Evolutionary conservation across 1,139 yeast species (phyloP), one percentile per base, ranked within the genome.

Genomic region (Pneumocystis sp.): DNA sequence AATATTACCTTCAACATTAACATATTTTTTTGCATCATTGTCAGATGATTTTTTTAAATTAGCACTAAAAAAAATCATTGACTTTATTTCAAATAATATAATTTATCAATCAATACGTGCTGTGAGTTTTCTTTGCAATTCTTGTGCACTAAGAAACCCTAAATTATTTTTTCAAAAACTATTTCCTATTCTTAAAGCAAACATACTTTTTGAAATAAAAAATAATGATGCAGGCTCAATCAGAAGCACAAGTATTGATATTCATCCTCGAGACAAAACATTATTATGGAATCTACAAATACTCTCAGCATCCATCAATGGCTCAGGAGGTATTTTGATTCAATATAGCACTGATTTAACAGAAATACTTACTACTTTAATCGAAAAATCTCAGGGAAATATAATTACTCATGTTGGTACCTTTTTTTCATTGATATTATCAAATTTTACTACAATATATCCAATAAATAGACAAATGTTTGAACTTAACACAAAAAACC

Each of bases 221-320:
- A 91, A 86, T 70, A 88, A 91, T 70, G 88, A 85, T 10, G 97
- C 97, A 0, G 97, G 97, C 1, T 77, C 83, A 0, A 78, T 85
- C 0, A 59, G 67, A 19, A 81, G 96, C 72, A 83, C 85, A 25
- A 86, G 87, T 0, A 79, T 82, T 3, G 90, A 86, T 62, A 79
- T 87, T 42, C 79, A 85, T 34, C 89, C 89, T 17, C 80, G 91
- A 63, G 98, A 93, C 74, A 86, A 87, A 62, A 83, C 86, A 15
- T 77, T 93, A 19, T 83, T 84, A 59, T 85, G 96, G 85, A 83
- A 87, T 72, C 74, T 89, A 62, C 81, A 85, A 25, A 59, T 59
- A 59, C 61, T 59, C 25, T 39, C 61, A 7, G 15, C 61, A 59
- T 59, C 45, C 15, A 39, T 39, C 4, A 39, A 31, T 59, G 40